Evolutionary conservation across 2,329 filamentous ascomycete species (phyloP).

Genomic region (Penicillium sp.): DNA sequence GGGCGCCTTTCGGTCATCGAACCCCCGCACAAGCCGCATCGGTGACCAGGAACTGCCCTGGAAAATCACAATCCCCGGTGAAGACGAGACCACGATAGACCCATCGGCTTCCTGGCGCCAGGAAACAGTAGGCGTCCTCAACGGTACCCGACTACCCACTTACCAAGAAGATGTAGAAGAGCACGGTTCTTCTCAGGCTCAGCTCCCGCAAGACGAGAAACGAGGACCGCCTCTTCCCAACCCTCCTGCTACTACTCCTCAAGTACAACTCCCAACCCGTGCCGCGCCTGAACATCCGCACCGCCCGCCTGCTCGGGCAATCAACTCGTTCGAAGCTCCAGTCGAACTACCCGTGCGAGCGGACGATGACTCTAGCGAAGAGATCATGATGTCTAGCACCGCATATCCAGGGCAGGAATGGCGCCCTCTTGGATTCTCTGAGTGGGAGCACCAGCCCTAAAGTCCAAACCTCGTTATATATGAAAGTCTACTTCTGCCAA

Average conservation of each 20-base stretch:
- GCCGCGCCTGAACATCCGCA: conserved; percentile 23
- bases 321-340: conserved; percentile 32
- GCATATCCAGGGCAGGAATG: conserved; percentile 56
- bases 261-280: not conserved
- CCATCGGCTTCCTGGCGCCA: conserved; percentile 14
- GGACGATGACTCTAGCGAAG: conserved; percentile 48
- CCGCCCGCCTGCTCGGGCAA: conserved; percentile 28
- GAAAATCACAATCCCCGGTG: conserved; percentile 40
- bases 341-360: conserved; percentile 40
- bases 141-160: conserved; percentile 18
- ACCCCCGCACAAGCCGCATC: conserved; percentile 36
- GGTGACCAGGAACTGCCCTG: conserved; percentile 45
- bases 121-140: conserved; percentile 17
- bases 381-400: conserved; percentile 55
- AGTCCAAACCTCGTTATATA: not conserved
- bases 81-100: conserved; percentile 14
- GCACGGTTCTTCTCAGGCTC: not conserved
- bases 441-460: conserved; percentile 20
- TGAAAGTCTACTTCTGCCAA: not conserved
- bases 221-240: not conserved
- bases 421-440: conserved; percentile 38
- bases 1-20: conserved; percentile 39
- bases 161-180: conserved; percentile 25
- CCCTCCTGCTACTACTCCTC: not conserved
- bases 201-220: conserved; percentile 17